phyloP scores from a whole-genome alignment of 768 basidiomycete species.

The Tricholoma matsutake region DNA sequence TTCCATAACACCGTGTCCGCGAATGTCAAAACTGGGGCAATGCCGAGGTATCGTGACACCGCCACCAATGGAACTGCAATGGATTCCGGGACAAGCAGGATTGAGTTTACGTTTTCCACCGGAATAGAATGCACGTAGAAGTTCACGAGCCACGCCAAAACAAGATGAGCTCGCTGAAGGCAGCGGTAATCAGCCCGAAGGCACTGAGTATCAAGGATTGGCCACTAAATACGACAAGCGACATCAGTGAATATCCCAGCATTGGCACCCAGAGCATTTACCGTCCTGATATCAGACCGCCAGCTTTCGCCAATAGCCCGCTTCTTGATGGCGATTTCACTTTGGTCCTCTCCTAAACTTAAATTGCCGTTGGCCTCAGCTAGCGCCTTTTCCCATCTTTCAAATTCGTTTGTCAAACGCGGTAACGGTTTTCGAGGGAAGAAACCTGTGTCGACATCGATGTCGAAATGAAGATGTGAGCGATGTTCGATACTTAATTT shows the following conservation, averaged over 20 bases:
- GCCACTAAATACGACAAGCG: constrained; percentile 53
- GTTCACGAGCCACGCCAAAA: constrained; percentile 85
- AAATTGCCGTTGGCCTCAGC: constrained; percentile 50
- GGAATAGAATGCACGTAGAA: constrained; percentile 87
- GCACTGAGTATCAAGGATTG: constrained; percentile 54
- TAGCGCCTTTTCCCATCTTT: constrained; percentile 71
- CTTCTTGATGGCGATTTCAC: constrained; percentile 45
- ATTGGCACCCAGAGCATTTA: constrained; percentile 36
- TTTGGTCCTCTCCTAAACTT: constrained; percentile 54
- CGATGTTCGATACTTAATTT: constrained; percentile 30
- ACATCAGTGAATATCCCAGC: constrained; percentile 8
- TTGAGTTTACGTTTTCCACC: constrained; percentile 31
- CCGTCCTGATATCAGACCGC: constrained; percentile 59
- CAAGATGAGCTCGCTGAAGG: constrained; percentile 83
- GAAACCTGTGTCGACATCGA: constrained; percentile 74
- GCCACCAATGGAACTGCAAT: constrained; percentile 75
- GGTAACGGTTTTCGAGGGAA: constrained; percentile 68
- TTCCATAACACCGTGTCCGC: constrained; percentile 98
- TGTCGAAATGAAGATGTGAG: constrained; percentile 48
- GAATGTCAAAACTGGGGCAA: constrained; percentile 95
- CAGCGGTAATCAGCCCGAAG: constrained; percentile 55
- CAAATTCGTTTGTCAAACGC: constrained; percentile 49
- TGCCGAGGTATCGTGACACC: constrained; percentile 71
- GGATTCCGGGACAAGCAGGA: constrained; percentile 69
- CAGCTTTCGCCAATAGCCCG: constrained; percentile 61